Base-by-base conservation (phyloP, 2,329 filamentous ascomycete genomes). In the Fusarium pseudoanthophilum region DNA sequence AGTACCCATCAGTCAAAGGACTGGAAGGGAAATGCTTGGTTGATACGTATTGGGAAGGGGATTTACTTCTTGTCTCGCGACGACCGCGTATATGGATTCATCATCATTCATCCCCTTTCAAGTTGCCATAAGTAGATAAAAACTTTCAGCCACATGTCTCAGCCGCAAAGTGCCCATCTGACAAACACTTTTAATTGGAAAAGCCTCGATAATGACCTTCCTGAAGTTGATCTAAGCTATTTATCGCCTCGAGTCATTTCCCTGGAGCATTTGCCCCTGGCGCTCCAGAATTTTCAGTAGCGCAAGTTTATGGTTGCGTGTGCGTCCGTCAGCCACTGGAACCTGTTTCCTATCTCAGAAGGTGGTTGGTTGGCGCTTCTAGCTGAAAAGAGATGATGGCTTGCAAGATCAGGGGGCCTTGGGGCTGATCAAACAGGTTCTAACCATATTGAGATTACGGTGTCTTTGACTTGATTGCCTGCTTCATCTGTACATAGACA, bases 401-500 rank as follows among this genome's bases (percentile, higher is more conserved):
- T 32, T 24, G 52, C 4, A 9, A 6, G 13, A 32, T 24, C 30
- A 43, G 21, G 52, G 36, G 36, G 16, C 2, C 11, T 9, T 8
- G 26, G 10, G 21, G 36, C 20, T 18, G 18, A 30, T 42, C 36
- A 42, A n/a, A 5, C 16, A 16, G 2, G 4, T 30, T 9, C 15
- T 43, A 56, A 18, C 52, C 21, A 14, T 8, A 11, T 56, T 24
- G 52, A 56, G 37, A 15, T 15, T 43, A 15, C 8, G 21, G 21
- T 26, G 26, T n/a, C 16, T 13, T 2, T 6, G 21, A 20, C 24
- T 11, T 3, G 10, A 55, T n/a, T 5, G 20, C 34, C 10, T 28
- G 1, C 34, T 18, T 39, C 20, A 39, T 0, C 5, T 37, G 10
- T 2, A 10, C 7, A 10, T 10, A 9, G 4, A 26, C 8, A 5